Evolutionary conservation across 1,139 yeast genomes (phyloP), one percentile per base, ranked within the genome.

Genomic region (Meyerozyma guilliermondii): DNA sequence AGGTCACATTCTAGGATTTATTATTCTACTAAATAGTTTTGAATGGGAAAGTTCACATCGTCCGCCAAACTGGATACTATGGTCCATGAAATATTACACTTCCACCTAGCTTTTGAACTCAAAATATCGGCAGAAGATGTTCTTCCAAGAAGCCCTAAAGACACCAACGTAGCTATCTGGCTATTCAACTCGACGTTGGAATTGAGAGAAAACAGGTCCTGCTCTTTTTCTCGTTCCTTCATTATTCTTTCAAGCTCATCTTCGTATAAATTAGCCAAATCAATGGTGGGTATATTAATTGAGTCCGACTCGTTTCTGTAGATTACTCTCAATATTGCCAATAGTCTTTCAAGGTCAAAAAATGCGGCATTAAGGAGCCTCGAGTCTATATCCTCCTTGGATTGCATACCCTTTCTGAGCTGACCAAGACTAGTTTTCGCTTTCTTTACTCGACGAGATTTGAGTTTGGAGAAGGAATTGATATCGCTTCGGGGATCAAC

Each of bases 281-380:
- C 54, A 28, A 56, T 59, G 37, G 60, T 59, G 6, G 63, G 58
- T 6, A 41, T 27, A 27, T 60, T 58, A 38, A 66, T 55, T 1
- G 65, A 54, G 13, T 58, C 52, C 1, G 76, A 59, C 45, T 68
- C 68, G 36, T 64, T 68, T 45, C 76, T 50, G 50, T 76, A 76
- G 10, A 84, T 74, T 1, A 85, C 79, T 26, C 81, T 77, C 30
- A 81, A 59, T 27, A 84, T 83, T 1, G 91, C 88, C 49, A 81
- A 61, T 63, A 83, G 62, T 43, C 92, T 66, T 54, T 84, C 92
- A 42, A 83, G 62, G 43, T 83, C 89, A 54, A 83, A 84, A 39
- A 75, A 68, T 22, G 78, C 76, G 1, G 88, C 82, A 9, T 81
- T 77, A 28, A 82, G 66, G 20, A 81, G 61, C 24, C 81, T 65